These are phyloP conservation scores for Sporothrix euskadiensis DNA, from an alignment of 2,329 filamentous ascomycete species.

Conservation along the genomic window DNA sequence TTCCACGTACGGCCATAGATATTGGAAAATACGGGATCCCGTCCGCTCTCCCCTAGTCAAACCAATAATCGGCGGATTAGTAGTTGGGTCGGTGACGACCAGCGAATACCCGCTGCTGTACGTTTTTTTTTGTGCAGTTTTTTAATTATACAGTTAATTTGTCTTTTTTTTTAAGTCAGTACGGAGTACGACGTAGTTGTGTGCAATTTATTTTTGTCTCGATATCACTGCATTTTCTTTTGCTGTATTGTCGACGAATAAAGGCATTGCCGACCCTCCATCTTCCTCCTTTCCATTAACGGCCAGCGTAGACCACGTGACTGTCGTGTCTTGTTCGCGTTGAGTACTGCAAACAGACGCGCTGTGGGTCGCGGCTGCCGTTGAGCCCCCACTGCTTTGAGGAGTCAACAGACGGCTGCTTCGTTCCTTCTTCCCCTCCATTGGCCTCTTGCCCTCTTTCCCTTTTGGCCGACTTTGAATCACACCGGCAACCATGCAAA, in stretches of 20 bases:
- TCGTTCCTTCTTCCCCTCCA: not conserved
- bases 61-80: too few species aligned
- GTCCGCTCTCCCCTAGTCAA: too few species aligned
- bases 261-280: not conserved
- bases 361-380: conserved; percentile 8
- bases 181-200: too few species aligned
- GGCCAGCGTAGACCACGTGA: not conserved
- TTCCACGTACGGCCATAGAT: too few species aligned
- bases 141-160: too few species aligned
- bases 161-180: too few species aligned
- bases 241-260: not conserved
- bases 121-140: too few species aligned
- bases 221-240: not conserved
- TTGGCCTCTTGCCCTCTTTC: not conserved
- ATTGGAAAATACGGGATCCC: too few species aligned
- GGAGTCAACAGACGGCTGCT: not conserved
- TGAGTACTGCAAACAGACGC: not conserved
- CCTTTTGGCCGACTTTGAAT: not conserved
- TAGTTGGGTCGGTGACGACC: too few species aligned
- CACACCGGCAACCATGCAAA: not conserved
- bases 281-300: not conserved
- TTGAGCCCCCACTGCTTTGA: too few species aligned
- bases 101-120: too few species aligned
- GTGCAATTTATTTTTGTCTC: too few species aligned
- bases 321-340: not conserved